Base-by-base conservation (phyloP, 768 basidiomycete species). In the Mycena amicta region DNA sequence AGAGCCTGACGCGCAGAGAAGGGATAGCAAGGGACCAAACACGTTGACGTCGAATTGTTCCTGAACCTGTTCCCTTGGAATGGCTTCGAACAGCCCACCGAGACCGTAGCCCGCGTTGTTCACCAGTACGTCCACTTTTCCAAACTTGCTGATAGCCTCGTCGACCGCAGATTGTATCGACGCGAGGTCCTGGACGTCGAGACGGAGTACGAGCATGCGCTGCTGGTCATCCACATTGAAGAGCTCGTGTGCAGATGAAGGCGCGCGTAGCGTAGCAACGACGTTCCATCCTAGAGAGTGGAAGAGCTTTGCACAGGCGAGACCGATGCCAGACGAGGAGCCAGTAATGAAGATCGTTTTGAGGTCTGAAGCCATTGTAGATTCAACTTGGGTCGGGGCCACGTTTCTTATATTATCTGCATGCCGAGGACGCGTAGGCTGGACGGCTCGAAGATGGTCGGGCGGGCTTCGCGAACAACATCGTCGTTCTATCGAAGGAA, bases 31-130 rank as follows among this genome's bases (percentile, higher is more conserved):
- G 8, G 11, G 33, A 61, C 67, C 67, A 50, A 68, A 64, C 4
- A 68, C 20, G 25, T 68, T 68, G 11, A 66, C 66, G 41, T 64
- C 63, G 46, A 68, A 64, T 31, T 68, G 67, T 46, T 59, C 61
- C 53, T 62, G 59, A 0, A 66, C 55, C 41, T 56, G 47, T 31
- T 68, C 67, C 29, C 66, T 43, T 11, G 66, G 53, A 13, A 65
- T 60, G 26, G 58, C 60, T 51, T 68, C 67, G 40, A 68, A 68
- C 29, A 68, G 25, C 3, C 67, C 67, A 29, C 41, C 57, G 25
- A 57, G 66, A 1, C 58, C 66, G 28, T 58, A 67, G 18, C 66
- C 67, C n/a, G 67, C 67, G 45, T 68, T 68, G 58, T 67, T 67
- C 6, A 68, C 39, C 4, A 68, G 52, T 2, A 65, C 39, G 39